These are phyloP conservation scores for Beauveria scarabaeidicola DNA, from an alignment of 2,329 filamentous ascomycete species.

Conservation along the genomic window DNA sequence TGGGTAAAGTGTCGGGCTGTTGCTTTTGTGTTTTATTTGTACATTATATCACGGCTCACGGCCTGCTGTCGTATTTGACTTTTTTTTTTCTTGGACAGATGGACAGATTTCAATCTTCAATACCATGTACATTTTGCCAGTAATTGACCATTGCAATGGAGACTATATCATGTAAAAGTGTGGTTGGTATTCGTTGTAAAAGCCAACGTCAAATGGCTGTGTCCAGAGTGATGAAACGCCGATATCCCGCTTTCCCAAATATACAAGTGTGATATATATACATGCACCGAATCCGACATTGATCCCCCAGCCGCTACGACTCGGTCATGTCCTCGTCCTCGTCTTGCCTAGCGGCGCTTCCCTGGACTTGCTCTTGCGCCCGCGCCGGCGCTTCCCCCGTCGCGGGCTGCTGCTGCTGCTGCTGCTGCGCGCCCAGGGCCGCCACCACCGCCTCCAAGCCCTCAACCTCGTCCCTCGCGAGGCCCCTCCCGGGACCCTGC, in stretches of 20 bases:
- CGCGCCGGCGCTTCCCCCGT: neutral
- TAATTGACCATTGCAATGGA: neutral
- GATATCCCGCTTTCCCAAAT: neutral
- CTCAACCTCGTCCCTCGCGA: conserved; percentile 47
- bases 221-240: neutral
- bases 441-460: conserved; percentile 38
- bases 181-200: neutral
- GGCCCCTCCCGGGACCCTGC: conserved; percentile 44
- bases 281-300: neutral
- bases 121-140: neutral
- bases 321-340: conserved; percentile 12
- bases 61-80: neutral
- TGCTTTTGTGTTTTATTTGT: neutral
- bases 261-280: neutral
- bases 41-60: neutral
- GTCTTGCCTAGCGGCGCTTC: neutral
- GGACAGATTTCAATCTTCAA: neutral
- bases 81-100: neutral
- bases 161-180: neutral
- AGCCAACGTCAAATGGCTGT: neutral
- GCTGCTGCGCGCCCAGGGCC: neutral
- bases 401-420: neutral
- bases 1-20: too few species aligned
- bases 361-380: neutral
- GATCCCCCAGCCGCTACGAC: neutral